Evolutionary conservation across 345 rosid species (phyloP).

Genomic region (Pelargonium nanum): DNA sequence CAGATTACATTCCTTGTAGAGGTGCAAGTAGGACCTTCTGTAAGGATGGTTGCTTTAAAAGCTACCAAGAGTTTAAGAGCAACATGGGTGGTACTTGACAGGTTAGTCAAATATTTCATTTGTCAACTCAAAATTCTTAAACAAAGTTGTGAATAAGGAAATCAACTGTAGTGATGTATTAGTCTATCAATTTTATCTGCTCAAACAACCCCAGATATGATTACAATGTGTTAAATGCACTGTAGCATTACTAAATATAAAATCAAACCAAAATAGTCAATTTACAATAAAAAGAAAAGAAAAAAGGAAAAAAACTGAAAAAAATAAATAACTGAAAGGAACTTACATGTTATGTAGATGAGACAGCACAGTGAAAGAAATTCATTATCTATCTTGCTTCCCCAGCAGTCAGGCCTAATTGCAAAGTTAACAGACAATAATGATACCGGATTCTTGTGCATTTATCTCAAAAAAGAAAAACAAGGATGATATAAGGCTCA

Average conservation of each 20-base stretch:
- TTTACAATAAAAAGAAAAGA: no score
- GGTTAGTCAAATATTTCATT: conserved; percentile 19
- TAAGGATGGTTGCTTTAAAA: conserved; percentile 23
- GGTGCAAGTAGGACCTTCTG: conserved; percentile 26
- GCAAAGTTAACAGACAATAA: no score
- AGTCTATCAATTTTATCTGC: neutral
- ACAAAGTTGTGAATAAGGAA: neutral
- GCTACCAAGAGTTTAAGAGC: conserved; percentile 32
- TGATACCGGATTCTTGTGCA: no score
- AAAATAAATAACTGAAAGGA: no score
- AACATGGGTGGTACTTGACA: conserved; percentile 51
- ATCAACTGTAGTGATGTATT: no score
- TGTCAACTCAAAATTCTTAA: neutral
- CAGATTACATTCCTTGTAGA: conserved; percentile 36
- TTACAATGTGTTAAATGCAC: neutral
- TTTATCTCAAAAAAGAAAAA: no score
- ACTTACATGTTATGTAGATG: no score
- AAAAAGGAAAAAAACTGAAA: no score
- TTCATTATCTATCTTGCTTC: no score
- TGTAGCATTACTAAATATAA: neutral
- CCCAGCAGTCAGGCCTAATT: no score
- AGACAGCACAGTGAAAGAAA: no score
- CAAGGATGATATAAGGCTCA: no score
- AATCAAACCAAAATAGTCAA: neutral
- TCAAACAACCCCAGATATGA: neutral